Base-by-base conservation (phyloP, 1,284 basidiomycete species). In the Puccinia horiana region DNA sequence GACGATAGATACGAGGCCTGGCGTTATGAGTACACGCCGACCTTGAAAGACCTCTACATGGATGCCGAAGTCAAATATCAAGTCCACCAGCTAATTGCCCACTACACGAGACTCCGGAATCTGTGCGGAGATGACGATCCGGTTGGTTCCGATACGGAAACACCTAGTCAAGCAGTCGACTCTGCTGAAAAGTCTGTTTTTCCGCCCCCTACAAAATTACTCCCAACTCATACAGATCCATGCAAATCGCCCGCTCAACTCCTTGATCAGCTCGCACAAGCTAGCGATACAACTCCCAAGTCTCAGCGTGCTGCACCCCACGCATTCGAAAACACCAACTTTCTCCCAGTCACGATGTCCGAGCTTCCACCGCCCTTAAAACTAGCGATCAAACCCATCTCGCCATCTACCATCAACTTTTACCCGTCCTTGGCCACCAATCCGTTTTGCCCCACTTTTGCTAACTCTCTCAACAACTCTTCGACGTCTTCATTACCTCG, bases 401-500 rank as follows among this genome's bases (percentile, higher is more conserved):
- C 49, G 14, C 65, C 77, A 1, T 72, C 80, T 35, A 63, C 83
- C 67, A 81, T 73, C 63, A 52, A 83, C 84, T 29, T 84, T 83
- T 1, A 42, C 44, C 76, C 84, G 58, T 84, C 84, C 80, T 80
- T 83, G 58, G 67, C 85, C 80, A 0, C 90, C 90, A 0, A 92
- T 89, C 84, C 89, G 89, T 0, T 89, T 90, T 29, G 87, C 89
- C 91, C 92, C 0, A 90, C 91, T 14, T 87, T 90, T 1, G 85
- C 88, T 0, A 93, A 29, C n/a, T 49, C 75, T 20, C 29, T 72
- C 23, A 61, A 58, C 32, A 77, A 69, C 52, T 52, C 82, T 16
- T 67, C 74, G 8, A 73, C 82, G 1, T 81, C 85, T 32, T 85
- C 87, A 23, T 88, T 88, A 83, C 87, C 88, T 0, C 84, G 87